A percentile compares a stretch with the other conserved stretches of the same genome.
These are phyloP conservation scores for Stentor roeselii DNA, from an alignment of 73 alveolate genomes.

Conservation along the genomic window DNA sequence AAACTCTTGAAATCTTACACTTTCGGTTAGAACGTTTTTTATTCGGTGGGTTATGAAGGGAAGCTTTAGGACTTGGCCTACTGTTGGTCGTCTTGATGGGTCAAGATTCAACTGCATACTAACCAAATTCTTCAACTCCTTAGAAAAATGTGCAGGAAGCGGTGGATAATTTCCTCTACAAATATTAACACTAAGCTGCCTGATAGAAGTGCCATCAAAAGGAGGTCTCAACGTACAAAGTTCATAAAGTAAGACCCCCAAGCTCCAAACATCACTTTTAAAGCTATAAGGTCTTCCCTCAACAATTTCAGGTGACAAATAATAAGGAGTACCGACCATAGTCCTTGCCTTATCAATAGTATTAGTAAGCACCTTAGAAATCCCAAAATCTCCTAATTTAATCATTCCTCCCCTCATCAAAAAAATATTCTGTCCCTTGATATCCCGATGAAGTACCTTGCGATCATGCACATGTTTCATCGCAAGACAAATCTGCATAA, in stretches of 20 bases:
- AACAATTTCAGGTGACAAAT: conserved; percentile 93
- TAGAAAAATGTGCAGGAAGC: conserved; percentile 57
- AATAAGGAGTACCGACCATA: conserved; percentile 92
- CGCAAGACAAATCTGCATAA: conserved; percentile 93
- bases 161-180: conserved; percentile 66
- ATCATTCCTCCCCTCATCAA: conserved; percentile 70
- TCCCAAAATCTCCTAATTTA: conserved; percentile 94
- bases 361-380: conserved; percentile 76
- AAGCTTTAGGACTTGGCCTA: background rate
- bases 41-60: conserved; percentile 14
- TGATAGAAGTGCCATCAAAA: conserved; percentile 77
- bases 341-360: conserved; percentile 86
- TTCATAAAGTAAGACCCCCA: conserved; percentile 43
- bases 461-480: conserved; percentile 92
- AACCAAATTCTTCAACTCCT: conserved; percentile 45
- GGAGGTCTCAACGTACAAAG: conserved; percentile 70
- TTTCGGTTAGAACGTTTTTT: background rate
- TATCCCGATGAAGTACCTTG: conserved; percentile 83
- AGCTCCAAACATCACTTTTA: conserved; percentile 82
- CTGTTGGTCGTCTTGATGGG: conserved; percentile 18
- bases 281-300: conserved; percentile 80
- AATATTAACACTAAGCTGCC: conserved; percentile 70
- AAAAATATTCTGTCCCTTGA: conserved; percentile 83
- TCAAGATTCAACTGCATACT: background rate
- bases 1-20: conserved; percentile 26